Evolutionary conservation across 164 flowering plant species (phyloP).

Genomic region (Cinnamomum micranthum): DNA sequence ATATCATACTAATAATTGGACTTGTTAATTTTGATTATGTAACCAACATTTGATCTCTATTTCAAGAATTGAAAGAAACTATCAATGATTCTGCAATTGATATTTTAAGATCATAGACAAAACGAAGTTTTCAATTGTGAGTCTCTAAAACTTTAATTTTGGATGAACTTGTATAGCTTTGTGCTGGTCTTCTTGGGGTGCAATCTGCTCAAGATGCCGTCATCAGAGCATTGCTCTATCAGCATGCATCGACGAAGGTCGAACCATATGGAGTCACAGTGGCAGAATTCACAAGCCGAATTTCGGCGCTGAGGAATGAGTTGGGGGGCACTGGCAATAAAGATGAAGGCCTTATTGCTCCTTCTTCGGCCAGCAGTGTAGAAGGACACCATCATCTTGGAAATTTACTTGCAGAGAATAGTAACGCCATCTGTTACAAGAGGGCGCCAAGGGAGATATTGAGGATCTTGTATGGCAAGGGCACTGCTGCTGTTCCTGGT

Average conservation of each 20-base stretch:
- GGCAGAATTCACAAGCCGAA: slow-evolving; percentile 54
- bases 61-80: too few relatives aligned
- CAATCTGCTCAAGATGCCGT: slow-evolving; percentile 92
- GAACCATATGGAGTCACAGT: slow-evolving; percentile 57
- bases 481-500: slow-evolving; percentile 20
- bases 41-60: too few relatives aligned
- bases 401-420: slow-evolving; percentile 33
- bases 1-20: too few relatives aligned
- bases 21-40: too few relatives aligned
- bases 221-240: slow-evolving; percentile 50
- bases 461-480: slow-evolving; percentile 23
- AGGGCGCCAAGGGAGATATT: slow-evolving; percentile 26
- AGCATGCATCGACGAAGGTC: slow-evolving; percentile 28
- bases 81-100: too few relatives aligned
- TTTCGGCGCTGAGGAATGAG: slow-evolving; percentile 57
- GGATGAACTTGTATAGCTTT: slow-evolving; percentile 28
- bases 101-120: too few relatives aligned
- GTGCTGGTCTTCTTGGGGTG: slow-evolving; percentile 68
- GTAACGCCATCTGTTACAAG: neutral
- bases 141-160: neutral
- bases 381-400: slow-evolving; percentile 32
- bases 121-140: neutral
- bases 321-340: slow-evolving; percentile 45
- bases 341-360: slow-evolving; percentile 68
- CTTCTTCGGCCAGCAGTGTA: neutral